Percentiles rank a stretch among this genome's conserved stretches.
These are phyloP conservation scores for Trametes elegans DNA, from an alignment of 768 basidiomycete genomes.

Conservation along the genomic window DNA sequence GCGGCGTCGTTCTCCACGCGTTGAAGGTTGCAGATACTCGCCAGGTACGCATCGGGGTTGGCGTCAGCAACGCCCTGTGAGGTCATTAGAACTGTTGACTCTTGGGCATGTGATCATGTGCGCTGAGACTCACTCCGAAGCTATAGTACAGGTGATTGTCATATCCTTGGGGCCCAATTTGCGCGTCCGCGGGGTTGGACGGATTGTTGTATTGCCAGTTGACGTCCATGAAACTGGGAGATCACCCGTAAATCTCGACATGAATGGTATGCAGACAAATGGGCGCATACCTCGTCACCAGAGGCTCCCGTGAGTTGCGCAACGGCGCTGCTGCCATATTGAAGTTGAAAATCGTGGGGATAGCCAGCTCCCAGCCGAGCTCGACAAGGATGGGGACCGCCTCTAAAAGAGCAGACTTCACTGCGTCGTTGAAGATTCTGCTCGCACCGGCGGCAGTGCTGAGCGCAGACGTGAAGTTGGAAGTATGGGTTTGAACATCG, in stretches of 20 bases:
- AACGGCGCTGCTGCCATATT: slow-evolving; percentile 22
- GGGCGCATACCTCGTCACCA: slow-evolving; percentile 45
- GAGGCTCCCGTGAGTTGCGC: slow-evolving; percentile 22
- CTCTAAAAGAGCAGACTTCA: slow-evolving; percentile 33
- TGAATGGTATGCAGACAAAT: slow-evolving; percentile 7
- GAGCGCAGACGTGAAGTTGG: slow-evolving; percentile 39
- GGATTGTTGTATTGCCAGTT: slow-evolving; percentile 74
- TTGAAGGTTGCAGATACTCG: slow-evolving; percentile 64
- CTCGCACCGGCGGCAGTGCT: slow-evolving; percentile 11
- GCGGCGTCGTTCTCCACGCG: slow-evolving; percentile 50
- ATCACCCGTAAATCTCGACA: background rate
- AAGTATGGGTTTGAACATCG: slow-evolving; percentile 22
- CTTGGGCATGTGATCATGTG: background rate
- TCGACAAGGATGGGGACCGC: slow-evolving; percentile 38
- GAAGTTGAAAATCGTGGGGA: slow-evolving; percentile 23
- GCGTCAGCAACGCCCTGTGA: slow-evolving; percentile 67
- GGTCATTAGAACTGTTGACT: background rate
- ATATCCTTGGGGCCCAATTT: slow-evolving; percentile 68
- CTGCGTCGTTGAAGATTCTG: slow-evolving; percentile 29
- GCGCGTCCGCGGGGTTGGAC: slow-evolving; percentile 67
- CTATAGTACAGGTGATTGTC: slow-evolving; percentile 82
- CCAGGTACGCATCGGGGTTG: slow-evolving; percentile 62
- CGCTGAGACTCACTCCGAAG: slow-evolving; percentile 49
- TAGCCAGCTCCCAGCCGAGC: slow-evolving; percentile 23
- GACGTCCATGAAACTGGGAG: slow-evolving; percentile 79